Evolutionary conservation across 805 yeast genomes (phyloP).

Genomic region (Pichia exigua): DNA sequence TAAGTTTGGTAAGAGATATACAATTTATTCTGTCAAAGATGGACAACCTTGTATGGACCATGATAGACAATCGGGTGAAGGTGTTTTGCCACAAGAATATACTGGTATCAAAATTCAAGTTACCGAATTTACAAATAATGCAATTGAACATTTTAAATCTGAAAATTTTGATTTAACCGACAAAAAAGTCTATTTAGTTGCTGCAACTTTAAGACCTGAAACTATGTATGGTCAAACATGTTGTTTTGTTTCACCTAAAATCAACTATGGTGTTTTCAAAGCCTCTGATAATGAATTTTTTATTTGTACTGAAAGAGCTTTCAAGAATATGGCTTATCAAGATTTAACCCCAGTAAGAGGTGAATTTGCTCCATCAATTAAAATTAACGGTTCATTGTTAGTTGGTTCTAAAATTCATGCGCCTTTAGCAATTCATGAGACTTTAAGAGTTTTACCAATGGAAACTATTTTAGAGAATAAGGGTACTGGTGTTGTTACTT

Average conservation of each 20-base stretch:
- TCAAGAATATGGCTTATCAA: constrained; percentile 95
- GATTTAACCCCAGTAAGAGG: constrained; percentile 88
- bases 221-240: constrained; percentile 99
- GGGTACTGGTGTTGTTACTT: constrained; percentile 99
- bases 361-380: constrained; percentile 48
- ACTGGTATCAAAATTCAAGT: constrained; percentile 83
- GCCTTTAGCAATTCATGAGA: constrained; percentile 64
- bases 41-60: constrained; percentile 99
- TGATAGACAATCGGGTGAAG: constrained; percentile 96
- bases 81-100: constrained; percentile 94
- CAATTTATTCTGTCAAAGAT: constrained; percentile 94
- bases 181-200: constrained; percentile 75
- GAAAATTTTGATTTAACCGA: constrained; percentile 38
- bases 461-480: constrained; percentile 90
- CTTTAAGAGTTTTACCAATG: constrained; percentile 88
- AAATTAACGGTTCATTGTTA: constrained; percentile 61
- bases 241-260: constrained; percentile 95
- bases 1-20: constrained; percentile 96
- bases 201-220: constrained; percentile 97
- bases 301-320: constrained; percentile 90
- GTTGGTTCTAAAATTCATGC: constrained; percentile 85
- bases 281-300: constrained; percentile 69
- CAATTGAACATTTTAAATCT: constrained; percentile 45
- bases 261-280: constrained; percentile 83
- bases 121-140: constrained; percentile 48